These are phyloP conservation scores for Coemansia sp. DNA, from an alignment of 192 early-diverging fungal species.

Conservation along the genomic window DNA sequence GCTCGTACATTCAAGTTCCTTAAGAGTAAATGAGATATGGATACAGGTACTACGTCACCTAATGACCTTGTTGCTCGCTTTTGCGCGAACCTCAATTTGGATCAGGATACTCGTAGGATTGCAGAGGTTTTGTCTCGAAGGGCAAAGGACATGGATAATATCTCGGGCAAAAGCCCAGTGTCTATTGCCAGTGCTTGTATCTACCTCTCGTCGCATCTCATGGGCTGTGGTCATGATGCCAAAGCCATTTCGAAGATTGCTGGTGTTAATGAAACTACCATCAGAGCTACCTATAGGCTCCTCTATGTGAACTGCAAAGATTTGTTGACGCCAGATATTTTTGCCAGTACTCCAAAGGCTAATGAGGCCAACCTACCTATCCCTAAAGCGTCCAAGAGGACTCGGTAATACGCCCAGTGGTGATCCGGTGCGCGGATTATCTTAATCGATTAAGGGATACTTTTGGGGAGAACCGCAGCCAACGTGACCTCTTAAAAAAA, in stretches of 20 bases:
- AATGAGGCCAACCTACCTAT: slow-evolving; percentile 25
- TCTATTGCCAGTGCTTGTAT: slow-evolving; percentile 92
- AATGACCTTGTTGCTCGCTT: slow-evolving; percentile 81
- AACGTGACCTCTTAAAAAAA: background rate
- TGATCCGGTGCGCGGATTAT: too few relatives aligned
- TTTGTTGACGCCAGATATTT: slow-evolving; percentile 58
- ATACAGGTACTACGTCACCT: slow-evolving; percentile 66
- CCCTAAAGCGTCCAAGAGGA: slow-evolving; percentile 1
- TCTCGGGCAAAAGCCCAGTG: slow-evolving; percentile 89
- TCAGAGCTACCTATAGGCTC: slow-evolving; percentile 81
- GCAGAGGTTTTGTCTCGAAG: slow-evolving; percentile 69
- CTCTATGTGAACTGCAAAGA: slow-evolving; percentile 61
- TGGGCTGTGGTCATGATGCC: slow-evolving; percentile 64
- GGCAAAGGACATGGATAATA: slow-evolving; percentile 75
- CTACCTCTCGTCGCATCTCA: slow-evolving; percentile 80
- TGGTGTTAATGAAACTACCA: slow-evolving; percentile 91
- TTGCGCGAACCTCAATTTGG: slow-evolving; percentile 74
- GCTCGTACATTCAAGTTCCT: slow-evolving; percentile 69
- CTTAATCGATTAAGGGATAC: too few relatives aligned
- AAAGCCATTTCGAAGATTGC: slow-evolving; percentile 81
- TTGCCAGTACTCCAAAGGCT: slow-evolving; percentile 27
- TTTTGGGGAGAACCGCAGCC: background rate
- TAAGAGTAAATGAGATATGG: slow-evolving; percentile 59
- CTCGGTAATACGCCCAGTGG: too few relatives aligned
- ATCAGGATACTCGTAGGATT: slow-evolving; percentile 67